Base-by-base conservation (phyloP, 257 asterid genomes). In the Nicotiana attenuata region DNA sequence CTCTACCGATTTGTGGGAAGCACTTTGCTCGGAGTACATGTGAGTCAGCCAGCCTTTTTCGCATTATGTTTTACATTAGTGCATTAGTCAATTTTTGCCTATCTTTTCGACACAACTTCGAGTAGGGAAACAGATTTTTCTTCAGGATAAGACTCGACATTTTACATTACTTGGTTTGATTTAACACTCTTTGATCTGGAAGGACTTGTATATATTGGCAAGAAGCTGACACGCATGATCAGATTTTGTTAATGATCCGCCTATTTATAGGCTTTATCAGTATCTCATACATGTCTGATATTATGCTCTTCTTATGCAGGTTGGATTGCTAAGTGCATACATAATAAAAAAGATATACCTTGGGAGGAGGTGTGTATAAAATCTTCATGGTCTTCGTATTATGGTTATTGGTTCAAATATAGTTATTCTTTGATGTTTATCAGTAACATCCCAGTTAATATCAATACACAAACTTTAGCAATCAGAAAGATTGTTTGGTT, bases 271-370 rank as follows among this genome's bases (percentile, higher is more conserved):
- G 56, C 5, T 50, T 50, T 50, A 50, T 50, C 56, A 13, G 4
- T 50, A 52, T 52, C 19, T 52, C 17, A 3, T 52, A 52, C 16
- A 10, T 41, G 64, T 75, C 22, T 35, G 71, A 68, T 73, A 11
- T 41, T 11, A 19, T 53, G 82, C 50, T 76, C 56, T 52, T 52
- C 56, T 60, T 75, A 45, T 89, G 88, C 91, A 93, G 97, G 81
- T 83, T 76, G 98, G 98, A 20, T 77, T 93, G 91, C 89, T 92
- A 3, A 84, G 93, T 88, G 96, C 98, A 60, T 93, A 81, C 83
- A 81, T 89, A 41, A 89, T 90, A 22, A 89, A 87, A 55, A 90
- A 85, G 85, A 38, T 93, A 82, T 86, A 83, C 81, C 47, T 41
- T 8, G 82, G 71, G 28, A 91, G 91, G 83, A 93, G 94, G 97